Percentiles rank a stretch among this genome's conserved stretches.
phyloP scores from a whole-genome alignment of 768 basidiomycete species.

The Amanita pallidorosea region DNA sequence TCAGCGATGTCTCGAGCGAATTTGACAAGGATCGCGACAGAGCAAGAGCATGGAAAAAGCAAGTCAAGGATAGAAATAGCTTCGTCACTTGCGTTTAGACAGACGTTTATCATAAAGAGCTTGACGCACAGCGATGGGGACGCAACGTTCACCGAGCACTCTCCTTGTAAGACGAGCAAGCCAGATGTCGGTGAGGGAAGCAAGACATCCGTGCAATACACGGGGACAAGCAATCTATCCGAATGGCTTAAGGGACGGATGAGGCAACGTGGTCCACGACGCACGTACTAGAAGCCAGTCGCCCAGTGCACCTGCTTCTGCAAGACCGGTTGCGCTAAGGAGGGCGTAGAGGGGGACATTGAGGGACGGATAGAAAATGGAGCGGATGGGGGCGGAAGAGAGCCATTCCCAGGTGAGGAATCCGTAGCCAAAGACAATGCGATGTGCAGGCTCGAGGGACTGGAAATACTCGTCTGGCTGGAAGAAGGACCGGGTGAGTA shows the following conservation, averaged over 20 bases:
- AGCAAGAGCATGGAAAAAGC: constrained; percentile 79
- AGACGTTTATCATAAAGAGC: neutral
- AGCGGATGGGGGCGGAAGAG: constrained; percentile 56
- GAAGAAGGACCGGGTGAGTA: constrained; percentile 77
- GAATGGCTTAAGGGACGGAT: neutral
- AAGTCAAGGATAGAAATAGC: constrained; percentile 74
- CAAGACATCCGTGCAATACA: constrained; percentile 63
- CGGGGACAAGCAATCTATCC: constrained; percentile 64
- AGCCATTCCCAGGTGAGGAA: constrained; percentile 96
- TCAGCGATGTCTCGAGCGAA: constrained; percentile 82
- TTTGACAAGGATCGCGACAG: constrained; percentile 88
- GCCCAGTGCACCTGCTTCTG: constrained; percentile 24
- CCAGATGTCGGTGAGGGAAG: constrained; percentile 73
- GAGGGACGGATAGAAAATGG: constrained; percentile 70
- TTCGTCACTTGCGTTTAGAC: constrained; percentile 17
- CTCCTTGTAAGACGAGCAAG: constrained; percentile 49
- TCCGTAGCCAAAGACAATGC: constrained; percentile 84
- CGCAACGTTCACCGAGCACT: constrained; percentile 48
- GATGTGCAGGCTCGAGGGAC: constrained; percentile 86
- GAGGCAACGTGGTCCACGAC: constrained; percentile 1
- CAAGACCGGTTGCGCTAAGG: constrained; percentile 45
- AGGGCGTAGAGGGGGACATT: constrained; percentile 74
- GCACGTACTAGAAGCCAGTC: constrained; percentile 55
- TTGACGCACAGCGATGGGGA: constrained; percentile 51
- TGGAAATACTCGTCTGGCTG: constrained; percentile 98